Base-by-base conservation (phyloP, 2,329 filamentous ascomycete species). In the Ceratocystis destructans region DNA sequence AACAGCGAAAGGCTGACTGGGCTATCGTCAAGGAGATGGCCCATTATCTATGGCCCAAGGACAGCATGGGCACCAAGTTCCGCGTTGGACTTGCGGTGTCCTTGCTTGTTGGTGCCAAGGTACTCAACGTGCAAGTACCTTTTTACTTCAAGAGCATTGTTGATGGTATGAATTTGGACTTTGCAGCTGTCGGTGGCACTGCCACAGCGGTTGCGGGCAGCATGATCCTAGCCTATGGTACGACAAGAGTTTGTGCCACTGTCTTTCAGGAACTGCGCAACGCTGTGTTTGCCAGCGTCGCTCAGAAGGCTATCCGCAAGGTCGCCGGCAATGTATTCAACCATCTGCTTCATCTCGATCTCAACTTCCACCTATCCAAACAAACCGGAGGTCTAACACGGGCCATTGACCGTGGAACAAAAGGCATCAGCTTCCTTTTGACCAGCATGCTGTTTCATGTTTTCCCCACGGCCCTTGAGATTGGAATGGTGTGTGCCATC, bases 91-190 rank as follows among this genome's bases (percentile, higher is more conserved):
- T 96, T 61, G 91, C 93, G n/a, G 82, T 99, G 2, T 84, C 82
- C 6, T 77, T 99, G 69, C 81, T 99, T 46, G 78, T 99, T 25
- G 90, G 92, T 68, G 90, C 91, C 73, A 99, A 99, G 81, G 85
- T 96, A 62, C 80, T 99, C 72, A 99, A 97, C 75, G 94, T 99
- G 17, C 91, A 99, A 78, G 90, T 99, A 61, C 94, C 94, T 0
- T 99, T 99, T 74, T 99, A 96, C 80, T 99, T 99, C 80, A 97
- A 97, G 80, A 92, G 79, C 75, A 97, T 99, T 70, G 90, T 99
- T 53, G 95, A 99, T 75, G 86, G 90, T 22, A 96, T 99, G 90
- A 99, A 99, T 75, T 83, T 99, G 71, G 94, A 99, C 75, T 87
- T 96, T 73, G 83, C 84, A n/a, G 82, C 87, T 17, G 78, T 89